These are phyloP conservation scores for Starmerella sirachaensis DNA, from an alignment of 805 yeast genomes.

Conservation along the genomic window DNA sequence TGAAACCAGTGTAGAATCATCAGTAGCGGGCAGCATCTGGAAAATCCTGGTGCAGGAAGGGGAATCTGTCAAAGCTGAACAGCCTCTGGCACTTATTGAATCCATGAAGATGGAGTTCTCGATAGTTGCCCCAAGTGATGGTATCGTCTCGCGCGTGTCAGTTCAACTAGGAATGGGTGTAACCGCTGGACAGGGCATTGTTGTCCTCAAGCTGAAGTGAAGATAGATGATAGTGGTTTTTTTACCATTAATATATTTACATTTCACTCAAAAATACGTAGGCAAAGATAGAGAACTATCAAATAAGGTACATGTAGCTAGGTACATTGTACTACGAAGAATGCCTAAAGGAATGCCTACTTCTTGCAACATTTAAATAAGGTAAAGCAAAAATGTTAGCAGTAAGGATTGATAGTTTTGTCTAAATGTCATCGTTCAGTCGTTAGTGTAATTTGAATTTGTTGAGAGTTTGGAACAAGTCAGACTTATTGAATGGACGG, in stretches of 20 bases:
- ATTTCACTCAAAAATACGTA: too few relatives aligned
- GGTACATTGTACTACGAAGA: too few relatives aligned
- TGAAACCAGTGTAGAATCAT: conserved; percentile 65
- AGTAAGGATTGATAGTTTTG: not conserved
- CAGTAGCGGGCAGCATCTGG: conserved; percentile 88
- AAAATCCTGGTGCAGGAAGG: conserved; percentile 73
- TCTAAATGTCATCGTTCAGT: not conserved
- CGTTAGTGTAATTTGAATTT: conserved; percentile 1
- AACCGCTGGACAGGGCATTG: not conserved
- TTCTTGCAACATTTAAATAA: not conserved
- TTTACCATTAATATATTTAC: too few relatives aligned
- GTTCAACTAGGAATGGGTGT: not conserved
- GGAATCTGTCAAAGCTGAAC: conserved; percentile 58
- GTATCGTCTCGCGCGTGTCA: conserved; percentile 18
- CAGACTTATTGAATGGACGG: conserved; percentile 85
- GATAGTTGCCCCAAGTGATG: conserved; percentile 46
- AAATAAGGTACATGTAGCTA: too few relatives aligned
- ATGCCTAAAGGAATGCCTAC: too few relatives aligned
- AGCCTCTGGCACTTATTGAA: conserved; percentile 76
- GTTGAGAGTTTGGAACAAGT: conserved; percentile 55
- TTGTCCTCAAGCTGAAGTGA: too few relatives aligned
- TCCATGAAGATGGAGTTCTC: conserved; percentile 98
- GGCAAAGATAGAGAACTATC: too few relatives aligned
- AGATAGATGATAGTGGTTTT: too few relatives aligned
- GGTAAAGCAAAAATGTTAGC: not conserved